phyloP scores from a whole-genome alignment of 2,329 filamentous ascomycete species.

The Claviceps sp. region DNA sequence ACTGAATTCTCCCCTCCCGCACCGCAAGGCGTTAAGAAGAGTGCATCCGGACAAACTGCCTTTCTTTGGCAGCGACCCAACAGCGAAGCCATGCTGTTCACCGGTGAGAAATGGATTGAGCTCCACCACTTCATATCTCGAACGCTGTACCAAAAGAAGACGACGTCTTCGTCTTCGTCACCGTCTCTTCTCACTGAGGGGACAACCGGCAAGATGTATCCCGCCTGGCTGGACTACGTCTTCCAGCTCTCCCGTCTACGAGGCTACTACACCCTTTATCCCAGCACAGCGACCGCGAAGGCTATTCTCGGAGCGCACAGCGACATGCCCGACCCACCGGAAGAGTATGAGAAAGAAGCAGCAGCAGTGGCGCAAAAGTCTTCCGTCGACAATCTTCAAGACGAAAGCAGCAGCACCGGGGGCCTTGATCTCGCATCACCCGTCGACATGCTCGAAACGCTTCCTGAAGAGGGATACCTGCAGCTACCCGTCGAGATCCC shows the following conservation, averaged over 20 bases:
- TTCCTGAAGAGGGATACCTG: slow-evolving; percentile 30
- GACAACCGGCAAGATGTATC: slow-evolving; percentile 51
- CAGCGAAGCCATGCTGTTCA: slow-evolving; percentile 68
- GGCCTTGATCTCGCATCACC: slow-evolving; percentile 30
- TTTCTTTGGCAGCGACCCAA: slow-evolving; percentile 81
- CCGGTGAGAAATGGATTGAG: slow-evolving; percentile 77
- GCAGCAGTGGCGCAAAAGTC: slow-evolving; percentile 1
- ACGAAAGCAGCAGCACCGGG: slow-evolving; percentile 19
- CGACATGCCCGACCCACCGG: slow-evolving; percentile 59
- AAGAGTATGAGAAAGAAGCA: slow-evolving; percentile 40
- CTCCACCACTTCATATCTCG: slow-evolving; percentile 67
- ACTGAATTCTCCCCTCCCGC: slow-evolving; percentile 36
- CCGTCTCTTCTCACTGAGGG: slow-evolving; percentile 36
- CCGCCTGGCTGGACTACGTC: slow-evolving; percentile 67
- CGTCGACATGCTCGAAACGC: slow-evolving; percentile 33
- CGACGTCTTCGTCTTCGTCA: slow-evolving; percentile 15
- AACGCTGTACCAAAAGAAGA: slow-evolving; percentile 35
- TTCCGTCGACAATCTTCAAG: slow-evolving; percentile 12
- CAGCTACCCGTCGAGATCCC: slow-evolving; percentile 36
- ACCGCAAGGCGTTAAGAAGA: slow-evolving; percentile 8
- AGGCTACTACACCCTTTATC: slow-evolving; percentile 72
- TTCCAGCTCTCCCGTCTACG: slow-evolving; percentile 62
- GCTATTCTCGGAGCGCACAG: slow-evolving; percentile 61
- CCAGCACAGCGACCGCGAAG: slow-evolving; percentile 39
- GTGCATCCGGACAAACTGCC: slow-evolving; percentile 27